phyloP scores from a whole-genome alignment of 139 green algal genomes.

The Tetraselmis chui region DNA sequence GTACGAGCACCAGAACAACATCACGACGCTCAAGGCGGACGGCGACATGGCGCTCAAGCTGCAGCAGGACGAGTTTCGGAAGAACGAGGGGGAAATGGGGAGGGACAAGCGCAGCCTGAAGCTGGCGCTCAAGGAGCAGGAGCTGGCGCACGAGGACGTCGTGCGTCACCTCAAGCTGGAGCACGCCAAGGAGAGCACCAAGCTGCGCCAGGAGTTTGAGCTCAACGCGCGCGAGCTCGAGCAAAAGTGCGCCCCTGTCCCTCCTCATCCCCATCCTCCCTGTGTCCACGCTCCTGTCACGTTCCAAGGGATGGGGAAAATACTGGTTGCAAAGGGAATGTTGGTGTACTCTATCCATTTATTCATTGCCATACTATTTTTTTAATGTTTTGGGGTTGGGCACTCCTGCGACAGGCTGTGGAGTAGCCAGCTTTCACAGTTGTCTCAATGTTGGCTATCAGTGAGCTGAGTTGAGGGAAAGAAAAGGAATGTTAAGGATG shows the following conservation, averaged over 20 bases:
- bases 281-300: too few species aligned
- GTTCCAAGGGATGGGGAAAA: too few species aligned
- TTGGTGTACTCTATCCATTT: too few species aligned
- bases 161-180: conserved; percentile 74
- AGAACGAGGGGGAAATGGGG: conserved; percentile 51
- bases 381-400: too few species aligned
- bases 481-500: too few species aligned
- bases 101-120: conserved; percentile 78
- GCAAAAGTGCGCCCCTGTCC: conserved; percentile 44
- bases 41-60: conserved; percentile 69
- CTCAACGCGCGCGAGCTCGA: conserved; percentile 62
- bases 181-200: conserved; percentile 82
- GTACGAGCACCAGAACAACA: conserved; percentile 87
- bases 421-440: too few species aligned
- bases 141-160: conserved; percentile 71
- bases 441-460: too few species aligned
- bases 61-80: conserved; percentile 57
- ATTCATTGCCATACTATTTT: too few species aligned
- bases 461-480: too few species aligned
- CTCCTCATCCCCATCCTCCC: neutral
- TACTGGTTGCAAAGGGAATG: too few species aligned
- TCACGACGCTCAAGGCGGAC: conserved; percentile 77
- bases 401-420: too few species aligned
- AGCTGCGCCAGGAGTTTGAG: conserved; percentile 85
- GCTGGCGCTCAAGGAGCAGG: conserved; percentile 71